Evolutionary conservation across 2,329 filamentous ascomycete genomes (phyloP), one percentile per base, ranked within the genome.

Genomic region (Ascochyta koolunga): DNA sequence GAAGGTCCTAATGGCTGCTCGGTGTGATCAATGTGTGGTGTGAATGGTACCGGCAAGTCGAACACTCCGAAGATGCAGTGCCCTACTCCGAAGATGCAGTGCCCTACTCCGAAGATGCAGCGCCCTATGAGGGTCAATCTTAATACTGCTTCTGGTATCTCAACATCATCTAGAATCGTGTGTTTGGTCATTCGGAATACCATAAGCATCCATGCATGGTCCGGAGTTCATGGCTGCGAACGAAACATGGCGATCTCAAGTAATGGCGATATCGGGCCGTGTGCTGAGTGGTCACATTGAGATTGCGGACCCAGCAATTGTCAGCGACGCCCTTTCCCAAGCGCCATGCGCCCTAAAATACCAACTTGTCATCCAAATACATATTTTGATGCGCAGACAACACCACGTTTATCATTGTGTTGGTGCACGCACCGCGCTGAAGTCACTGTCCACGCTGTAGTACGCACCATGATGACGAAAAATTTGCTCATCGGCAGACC

Each of bases 131-230:
- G 38, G n/a, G 25, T 37, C 11, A 29, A 21, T 13, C 15, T n/a
- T 21, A 18, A 15, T 6, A 22, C 1, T 19, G 15, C 15, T 37
- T 16, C 25, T 2, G 15, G 27, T 44, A 44, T 48, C 32, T 39
- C 10, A 15, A 16, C 32, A 35, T 41, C 35, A 41, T 46, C 19
- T 16, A 38, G 32, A 37, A 10, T 38, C 27, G 38, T 29, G 15
- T 54, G 44, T 45, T 56, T 59, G 50, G 53, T 60, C 48, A 60
- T 55, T 52, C 58, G 54, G 60, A 53, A 58, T 55, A 41, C 19
- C 41, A 50, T 47, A 53, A 50, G 45, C 52, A 43, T 6, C 25
- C 29, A 37, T 25, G 25, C 22, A 24, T 41, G 16, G 15, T 39
- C 58, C 60, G 60, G 60, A 58, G 55, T 65, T 50, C 40, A 15